phyloP scores from a whole-genome alignment of 108 stramenopile species.

The Stephanodiscus triporus region DNA sequence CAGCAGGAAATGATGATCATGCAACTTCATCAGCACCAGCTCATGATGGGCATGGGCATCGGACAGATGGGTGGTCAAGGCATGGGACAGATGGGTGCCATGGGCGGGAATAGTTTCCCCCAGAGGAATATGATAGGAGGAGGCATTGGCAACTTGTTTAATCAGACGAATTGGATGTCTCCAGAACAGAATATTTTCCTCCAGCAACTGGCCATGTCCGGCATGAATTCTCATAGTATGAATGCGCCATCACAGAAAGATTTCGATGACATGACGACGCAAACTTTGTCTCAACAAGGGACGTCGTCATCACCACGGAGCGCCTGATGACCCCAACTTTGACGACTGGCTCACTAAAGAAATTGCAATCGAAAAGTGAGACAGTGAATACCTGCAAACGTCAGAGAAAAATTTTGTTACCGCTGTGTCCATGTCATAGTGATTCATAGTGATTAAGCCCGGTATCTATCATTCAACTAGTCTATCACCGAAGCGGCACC shows the following conservation, averaged over 20 bases:
- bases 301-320: slow-evolving; percentile 1
- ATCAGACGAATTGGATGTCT: slow-evolving; percentile 24
- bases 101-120: slow-evolving; percentile 5
- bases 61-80: slow-evolving; percentile 22
- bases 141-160: background rate
- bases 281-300: slow-evolving; percentile 12
- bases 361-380: background rate
- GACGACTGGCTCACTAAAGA: background rate
- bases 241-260: background rate
- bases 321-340: slow-evolving; percentile 4
- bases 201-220: slow-evolving; percentile 21
- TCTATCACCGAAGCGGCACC: slow-evolving; percentile 97
- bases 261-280: slow-evolving; percentile 17
- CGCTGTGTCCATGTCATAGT: no score
- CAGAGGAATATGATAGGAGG: slow-evolving; percentile 13
- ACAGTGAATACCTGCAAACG: background rate
- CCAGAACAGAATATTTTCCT: slow-evolving; percentile 37
- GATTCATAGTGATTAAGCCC: no score
- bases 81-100: slow-evolving; percentile 35
- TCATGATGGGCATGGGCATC: slow-evolving; percentile 26
- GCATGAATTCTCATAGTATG: slow-evolving; percentile 12
- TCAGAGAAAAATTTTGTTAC: background rate
- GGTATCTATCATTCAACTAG: slow-evolving; percentile 46
- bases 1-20: slow-evolving; percentile 49
- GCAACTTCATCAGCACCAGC: slow-evolving; percentile 38